Base-by-base conservation (phyloP, 331 rosid genomes). In the Acacia concinna region DNA sequence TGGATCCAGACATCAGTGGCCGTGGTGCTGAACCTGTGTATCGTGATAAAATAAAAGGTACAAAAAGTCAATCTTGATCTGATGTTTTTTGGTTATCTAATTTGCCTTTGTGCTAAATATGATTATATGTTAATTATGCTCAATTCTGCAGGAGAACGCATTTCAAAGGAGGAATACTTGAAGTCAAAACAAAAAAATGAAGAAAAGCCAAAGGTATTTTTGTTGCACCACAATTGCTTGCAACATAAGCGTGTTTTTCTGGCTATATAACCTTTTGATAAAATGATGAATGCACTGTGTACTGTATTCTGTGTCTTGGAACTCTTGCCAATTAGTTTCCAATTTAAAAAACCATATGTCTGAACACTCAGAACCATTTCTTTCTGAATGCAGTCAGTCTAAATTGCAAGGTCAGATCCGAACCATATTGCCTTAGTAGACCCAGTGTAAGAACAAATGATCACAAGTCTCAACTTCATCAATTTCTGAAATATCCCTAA, bases 191-290 rank as follows among this genome's bases (percentile, higher is more conserved):
- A 86, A 80, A 93, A 91, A 88, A 88, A 80, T 51, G 89, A 83
- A 74, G 99, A 93, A 82, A 95, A 95, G 81, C 93, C 99, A 11
- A 93, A 93, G 96, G 99, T 94, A 88, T 74, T 73, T 76, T 63
- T 35, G 37, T 60, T 25, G 60, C 47, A 23, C 70, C 79, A 12
- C 52, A 23, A 60, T 67, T 79, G 15, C 72, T 4, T 60, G 35
- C 44, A 34, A 47, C 63, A 41, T 49, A 68, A 49, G 47, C 20
- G 66, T 68, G 54, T 41, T 41, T 74, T 71, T 75, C 63, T 75
- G 25, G 67, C 18, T 37, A 30, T 81, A 57, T 81, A 68, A 56
- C 63, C 66, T 71, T 46, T 64, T 31, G 30, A 35, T 71, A 28
- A 68, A 7, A 52, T 31, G 30, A 35, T 71, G 21, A 68, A 7